Percentiles rank a stretch among this genome's conserved stretches.
Conservation (phyloP, 2,329 filamentous ascomycete genomes). For the Rhytidhysteron rufulum region DNA sequence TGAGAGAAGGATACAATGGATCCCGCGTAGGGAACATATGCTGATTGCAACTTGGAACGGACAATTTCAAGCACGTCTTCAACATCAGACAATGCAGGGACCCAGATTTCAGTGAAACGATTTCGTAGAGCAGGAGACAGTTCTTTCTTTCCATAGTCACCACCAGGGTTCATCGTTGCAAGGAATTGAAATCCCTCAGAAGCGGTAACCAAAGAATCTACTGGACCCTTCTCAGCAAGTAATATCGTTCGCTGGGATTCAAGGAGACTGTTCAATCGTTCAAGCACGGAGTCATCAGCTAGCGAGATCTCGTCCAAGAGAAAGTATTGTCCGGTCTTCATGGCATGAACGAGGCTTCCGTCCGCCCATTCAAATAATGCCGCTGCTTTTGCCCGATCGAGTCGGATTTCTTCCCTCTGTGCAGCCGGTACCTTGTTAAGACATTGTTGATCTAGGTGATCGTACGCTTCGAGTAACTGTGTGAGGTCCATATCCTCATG, state of each 20-base stretch:
- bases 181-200: conserved; percentile 86
- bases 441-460: conserved; percentile 46
- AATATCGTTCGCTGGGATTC: conserved; percentile 83
- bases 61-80: conserved; percentile 89
- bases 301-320: conserved; percentile 96
- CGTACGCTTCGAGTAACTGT: conserved; percentile 58
- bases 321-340: conserved; percentile 87
- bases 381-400: conserved; percentile 62
- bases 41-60: conserved; percentile 62
- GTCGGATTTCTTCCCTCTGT: conserved; percentile 37
- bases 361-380: conserved; percentile 96
- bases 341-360: conserved; percentile 87
- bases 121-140: conserved; percentile 92
- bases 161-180: conserved; percentile 98
- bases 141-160: conserved; percentile 97
- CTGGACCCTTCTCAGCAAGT: conserved; percentile 87
- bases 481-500: conserved; percentile 40
- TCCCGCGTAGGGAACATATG: conserved; percentile 56
- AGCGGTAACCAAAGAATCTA: conserved; percentile 75
- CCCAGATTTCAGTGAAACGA: conserved; percentile 98
- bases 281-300: conserved; percentile 93
- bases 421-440: conserved; percentile 45
- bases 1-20: conserved; percentile 81
- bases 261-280: conserved; percentile 92
- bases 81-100: conserved; percentile 77